phyloP scores from a whole-genome alignment of 257 asterid species.

The Salvia rosmarinus region DNA sequence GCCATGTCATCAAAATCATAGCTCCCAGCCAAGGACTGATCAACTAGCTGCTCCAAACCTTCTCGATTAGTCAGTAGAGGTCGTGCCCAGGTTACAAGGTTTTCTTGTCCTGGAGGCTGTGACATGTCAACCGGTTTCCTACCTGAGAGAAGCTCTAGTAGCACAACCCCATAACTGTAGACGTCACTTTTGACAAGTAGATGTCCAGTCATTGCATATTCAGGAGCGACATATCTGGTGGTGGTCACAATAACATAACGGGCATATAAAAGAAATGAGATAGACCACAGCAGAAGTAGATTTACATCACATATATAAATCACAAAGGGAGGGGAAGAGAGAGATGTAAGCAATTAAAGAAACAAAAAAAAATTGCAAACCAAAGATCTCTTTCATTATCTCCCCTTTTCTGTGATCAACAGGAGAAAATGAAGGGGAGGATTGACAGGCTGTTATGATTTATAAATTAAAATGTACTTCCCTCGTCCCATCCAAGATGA shows the following conservation, averaged over 20 bases:
- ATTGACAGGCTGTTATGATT: not conserved
- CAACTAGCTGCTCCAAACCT: conserved; percentile 82
- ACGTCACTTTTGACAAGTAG: conserved; percentile 93
- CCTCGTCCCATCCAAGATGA: too few species aligned
- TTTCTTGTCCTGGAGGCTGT: conserved; percentile 92
- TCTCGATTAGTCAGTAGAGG: conserved; percentile 80
- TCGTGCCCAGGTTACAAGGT: conserved; percentile 85
- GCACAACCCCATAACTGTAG: conserved; percentile 92
- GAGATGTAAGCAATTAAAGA: not conserved
- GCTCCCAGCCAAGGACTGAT: conserved; percentile 78
- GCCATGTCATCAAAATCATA: conserved; percentile 93
- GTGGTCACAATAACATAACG: not conserved
- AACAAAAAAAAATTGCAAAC: not conserved
- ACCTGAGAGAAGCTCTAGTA: conserved; percentile 83
- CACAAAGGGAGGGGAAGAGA: not conserved
- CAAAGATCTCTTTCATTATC: not conserved
- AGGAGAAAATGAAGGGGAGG: not conserved
- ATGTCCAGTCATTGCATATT: conserved; percentile 97
- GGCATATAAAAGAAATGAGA: not conserved
- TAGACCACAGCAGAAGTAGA: too few species aligned
- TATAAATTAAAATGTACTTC: not conserved
- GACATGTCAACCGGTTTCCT: conserved; percentile 96
- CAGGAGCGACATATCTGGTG: conserved; percentile 88
- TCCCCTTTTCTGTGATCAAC: not conserved
- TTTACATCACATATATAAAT: not conserved